Evolutionary conservation across 164 flowering plant genomes (phyloP), one percentile per base, ranked within the genome.

Genomic region (Santalum album): DNA sequence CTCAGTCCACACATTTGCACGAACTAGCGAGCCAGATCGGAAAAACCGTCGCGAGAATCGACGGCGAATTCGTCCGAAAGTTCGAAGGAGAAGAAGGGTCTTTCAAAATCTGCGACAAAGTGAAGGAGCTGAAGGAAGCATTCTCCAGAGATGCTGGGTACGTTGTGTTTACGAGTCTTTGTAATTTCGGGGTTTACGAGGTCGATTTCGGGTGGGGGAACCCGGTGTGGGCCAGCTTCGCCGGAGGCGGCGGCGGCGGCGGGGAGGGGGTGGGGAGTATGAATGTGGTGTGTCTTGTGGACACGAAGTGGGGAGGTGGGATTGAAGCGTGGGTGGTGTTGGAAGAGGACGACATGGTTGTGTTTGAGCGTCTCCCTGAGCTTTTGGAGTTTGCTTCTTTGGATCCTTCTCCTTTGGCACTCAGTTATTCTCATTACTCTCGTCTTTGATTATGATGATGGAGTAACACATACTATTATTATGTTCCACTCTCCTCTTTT

Each of bases 131-230:
- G 14, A 56, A 53, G 1, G 71, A 56, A 7, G 1, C 24, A 14
- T 46, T 49, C 2, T 54, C 60, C 15, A 42, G 56, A 21, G 69
- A 53, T 12, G 72, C 17, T 22, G 51, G 48, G 18, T 6, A 27
- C n/a, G 53, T 29, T 23, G 61, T 56, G 7, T 69, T 71, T 22
- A 54, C 49, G 35, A 78, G 83, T 49, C 80, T 75, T 80, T 78
- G 77, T 19, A 70, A 58, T 15, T 55, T 67, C n/a, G 75, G 67
- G 1, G 57, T 60, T 25, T 67, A 74, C 57, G 73, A 70, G 14
- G 56, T 44, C 45, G 79, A 72, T 57, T 77, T 77, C 55, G 81
- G 81, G 20, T 73, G 75, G 78, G 78, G 78, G 32, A 66, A 53
- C 32, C 78, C 81, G n/a, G 6, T 47, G 0, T 12, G 62, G 52